These are phyloP conservation scores for Emericellopsis atlantica DNA, from an alignment of 2,329 filamentous ascomycete species.

Conservation along the genomic window DNA sequence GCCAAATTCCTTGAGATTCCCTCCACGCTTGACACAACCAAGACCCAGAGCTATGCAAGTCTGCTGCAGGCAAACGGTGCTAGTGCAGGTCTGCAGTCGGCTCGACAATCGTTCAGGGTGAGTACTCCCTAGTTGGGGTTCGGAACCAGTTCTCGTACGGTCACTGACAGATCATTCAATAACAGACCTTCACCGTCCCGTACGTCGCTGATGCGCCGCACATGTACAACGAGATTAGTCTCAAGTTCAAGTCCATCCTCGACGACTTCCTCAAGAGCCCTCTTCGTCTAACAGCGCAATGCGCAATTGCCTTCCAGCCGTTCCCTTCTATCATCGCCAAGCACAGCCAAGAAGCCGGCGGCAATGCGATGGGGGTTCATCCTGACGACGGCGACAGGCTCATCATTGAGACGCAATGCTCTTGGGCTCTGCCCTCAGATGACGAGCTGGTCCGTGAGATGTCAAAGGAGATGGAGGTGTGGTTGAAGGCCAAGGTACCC, in stretches of 20 bases:
- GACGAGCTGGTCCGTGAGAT: slow-evolving; percentile 9
- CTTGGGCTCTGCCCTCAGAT: slow-evolving; percentile 7
- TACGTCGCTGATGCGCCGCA: slow-evolving; percentile 9
- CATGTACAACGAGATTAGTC: slow-evolving; percentile 19
- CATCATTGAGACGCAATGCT: slow-evolving; percentile 12
- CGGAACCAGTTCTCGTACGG: background rate
- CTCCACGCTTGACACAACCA: background rate
- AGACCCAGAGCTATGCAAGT: background rate
- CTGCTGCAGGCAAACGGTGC: slow-evolving; percentile 7
- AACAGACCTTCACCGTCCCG: slow-evolving; percentile 12
- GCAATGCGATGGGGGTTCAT: slow-evolving; percentile 12
- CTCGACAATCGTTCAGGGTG: slow-evolving; percentile 9
- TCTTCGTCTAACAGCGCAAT: slow-evolving; percentile 10
- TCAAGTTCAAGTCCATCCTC: slow-evolving; percentile 13
- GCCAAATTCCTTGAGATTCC: slow-evolving; percentile 15
- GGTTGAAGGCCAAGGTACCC: slow-evolving; percentile 9
- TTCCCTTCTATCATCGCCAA: slow-evolving; percentile 12
- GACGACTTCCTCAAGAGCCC: slow-evolving; percentile 10
- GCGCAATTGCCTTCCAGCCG: slow-evolving; percentile 18
- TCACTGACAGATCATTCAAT: no score
- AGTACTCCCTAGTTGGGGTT: background rate
- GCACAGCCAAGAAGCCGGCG: slow-evolving; percentile 8
- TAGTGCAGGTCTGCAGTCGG: slow-evolving; percentile 4
- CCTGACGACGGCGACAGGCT: slow-evolving; percentile 9
- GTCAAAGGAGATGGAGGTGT: slow-evolving; percentile 7